These are phyloP conservation scores for Rhizopogon rudus DNA, from an alignment of 768 basidiomycete genomes.

Conservation along the genomic window DNA sequence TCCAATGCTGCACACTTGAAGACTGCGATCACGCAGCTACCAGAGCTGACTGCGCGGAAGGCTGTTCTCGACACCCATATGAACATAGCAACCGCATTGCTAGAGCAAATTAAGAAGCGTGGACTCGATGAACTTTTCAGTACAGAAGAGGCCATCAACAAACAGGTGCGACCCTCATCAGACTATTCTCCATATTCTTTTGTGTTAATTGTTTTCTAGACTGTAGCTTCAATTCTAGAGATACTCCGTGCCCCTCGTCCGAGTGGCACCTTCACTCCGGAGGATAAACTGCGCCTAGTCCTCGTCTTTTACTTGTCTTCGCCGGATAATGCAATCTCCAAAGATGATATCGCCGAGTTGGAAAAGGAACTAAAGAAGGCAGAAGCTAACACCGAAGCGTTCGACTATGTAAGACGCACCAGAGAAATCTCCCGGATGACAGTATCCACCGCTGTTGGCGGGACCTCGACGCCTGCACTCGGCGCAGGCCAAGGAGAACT, in stretches of 20 bases:
- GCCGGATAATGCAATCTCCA: conserved; percentile 72
- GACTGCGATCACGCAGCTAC: conserved; percentile 94
- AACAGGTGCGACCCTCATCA: conserved; percentile 52
- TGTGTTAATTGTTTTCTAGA: conserved; percentile 34
- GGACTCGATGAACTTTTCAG: conserved; percentile 97
- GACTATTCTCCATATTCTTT: neutral
- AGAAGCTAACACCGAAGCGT: conserved; percentile 76
- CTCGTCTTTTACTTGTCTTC: conserved; percentile 94
- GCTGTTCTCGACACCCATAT: conserved; percentile 97
- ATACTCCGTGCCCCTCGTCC: conserved; percentile 72
- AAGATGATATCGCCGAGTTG: conserved; percentile 84
- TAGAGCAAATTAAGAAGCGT: conserved; percentile 93
- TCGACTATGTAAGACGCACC: conserved; percentile 90
- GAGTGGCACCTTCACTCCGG: conserved; percentile 59
- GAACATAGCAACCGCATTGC: conserved; percentile 94
- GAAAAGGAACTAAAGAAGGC: conserved; percentile 81
- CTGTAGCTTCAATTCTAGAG: conserved; percentile 76
- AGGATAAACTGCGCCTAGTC: conserved; percentile 90
- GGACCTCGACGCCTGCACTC: conserved; percentile 63
- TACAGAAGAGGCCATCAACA: conserved; percentile 84
- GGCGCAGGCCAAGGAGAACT: conserved; percentile 77
- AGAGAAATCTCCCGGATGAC: conserved; percentile 94
- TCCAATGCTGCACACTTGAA: conserved; percentile 93
- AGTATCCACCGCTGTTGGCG: conserved; percentile 53
- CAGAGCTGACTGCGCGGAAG: conserved; percentile 94